phyloP scores from a whole-genome alignment of 2,329 filamentous ascomycete species.

The Microdochium nivale region DNA sequence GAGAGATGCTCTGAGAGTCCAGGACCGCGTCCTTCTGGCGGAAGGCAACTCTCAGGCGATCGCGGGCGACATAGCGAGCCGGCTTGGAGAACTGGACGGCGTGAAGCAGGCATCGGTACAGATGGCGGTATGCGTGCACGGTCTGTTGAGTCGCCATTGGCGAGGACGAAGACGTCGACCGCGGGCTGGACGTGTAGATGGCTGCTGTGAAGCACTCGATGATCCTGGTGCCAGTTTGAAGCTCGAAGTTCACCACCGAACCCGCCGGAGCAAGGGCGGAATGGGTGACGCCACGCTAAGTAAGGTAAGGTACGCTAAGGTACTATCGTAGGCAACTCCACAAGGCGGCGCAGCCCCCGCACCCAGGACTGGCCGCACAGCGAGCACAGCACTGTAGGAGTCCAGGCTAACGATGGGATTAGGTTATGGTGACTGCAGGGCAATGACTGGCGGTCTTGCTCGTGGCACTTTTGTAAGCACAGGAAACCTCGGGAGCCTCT shows the following conservation, averaged over 20 bases:
- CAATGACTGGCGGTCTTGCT: background rate
- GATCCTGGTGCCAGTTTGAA: background rate
- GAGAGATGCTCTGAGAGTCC: constrained; percentile 43
- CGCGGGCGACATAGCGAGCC: constrained; percentile 52
- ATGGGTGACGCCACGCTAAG: no score
- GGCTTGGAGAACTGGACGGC: constrained; percentile 67
- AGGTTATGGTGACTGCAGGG: background rate
- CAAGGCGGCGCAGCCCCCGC: no score
- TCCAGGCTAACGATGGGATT: background rate
- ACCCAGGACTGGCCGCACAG: no score
- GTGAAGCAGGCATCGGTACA: constrained; percentile 58
- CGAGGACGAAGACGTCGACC: background rate
- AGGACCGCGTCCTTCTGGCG: constrained; percentile 35
- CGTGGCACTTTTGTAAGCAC: no score
- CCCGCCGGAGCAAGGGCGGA: no score
- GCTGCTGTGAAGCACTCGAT: no score
- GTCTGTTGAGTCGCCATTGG: constrained; percentile 33
- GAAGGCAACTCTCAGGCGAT: constrained; percentile 53
- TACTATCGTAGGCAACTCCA: no score
- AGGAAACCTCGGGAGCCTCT: no score
- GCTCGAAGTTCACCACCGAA: no score
- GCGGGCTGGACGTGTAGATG: background rate
- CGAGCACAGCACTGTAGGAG: background rate
- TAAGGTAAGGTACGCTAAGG: no score
- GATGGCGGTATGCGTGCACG: constrained; percentile 57